Evolutionary conservation across 2,329 filamentous ascomycete species (phyloP).

Genomic region (Trichoderma koningii): DNA sequence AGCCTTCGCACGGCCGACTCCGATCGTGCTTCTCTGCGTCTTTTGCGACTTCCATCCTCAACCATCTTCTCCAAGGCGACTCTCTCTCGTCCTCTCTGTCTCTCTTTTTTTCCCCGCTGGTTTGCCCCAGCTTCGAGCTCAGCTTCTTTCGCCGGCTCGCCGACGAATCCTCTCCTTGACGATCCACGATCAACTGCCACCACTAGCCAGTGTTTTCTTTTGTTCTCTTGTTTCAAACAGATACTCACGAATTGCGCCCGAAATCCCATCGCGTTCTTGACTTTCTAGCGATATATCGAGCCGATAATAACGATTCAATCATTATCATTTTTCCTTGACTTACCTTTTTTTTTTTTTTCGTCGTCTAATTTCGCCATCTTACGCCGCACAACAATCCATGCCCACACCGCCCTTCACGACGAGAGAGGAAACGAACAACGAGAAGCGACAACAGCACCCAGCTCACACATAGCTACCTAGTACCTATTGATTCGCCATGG

Average conservation of each 20-base stretch:
- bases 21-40: constrained; percentile 7
- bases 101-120: constrained; percentile 9
- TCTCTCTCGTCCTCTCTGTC: constrained; percentile 17
- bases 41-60: constrained; percentile 3
- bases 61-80: background rate
- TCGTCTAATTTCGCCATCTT: background rate
- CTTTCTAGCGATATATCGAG: background rate
- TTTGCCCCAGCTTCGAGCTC: constrained; percentile 19
- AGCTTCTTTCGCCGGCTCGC: constrained; percentile 18
- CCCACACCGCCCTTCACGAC: constrained; percentile 18
- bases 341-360: constrained; percentile 15
- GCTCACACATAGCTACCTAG: constrained; percentile 7
- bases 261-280: background rate
- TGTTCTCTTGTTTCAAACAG: constrained; percentile 13
- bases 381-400: constrained; percentile 20
- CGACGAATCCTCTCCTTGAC: constrained; percentile 26
- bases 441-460: constrained; percentile 15
- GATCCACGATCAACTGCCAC: constrained; percentile 16
- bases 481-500: constrained; percentile 44
- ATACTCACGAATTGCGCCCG: constrained; percentile 13
- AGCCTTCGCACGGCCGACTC: constrained; percentile 1
- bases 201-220: constrained; percentile 11
- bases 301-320: constrained; percentile 18
- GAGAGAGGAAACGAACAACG: constrained; percentile 21
- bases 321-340: constrained; percentile 3